These are phyloP conservation scores for Aspergillus pseudoterreus DNA, from an alignment of 2,329 filamentous ascomycete genomes.

Conservation along the genomic window DNA sequence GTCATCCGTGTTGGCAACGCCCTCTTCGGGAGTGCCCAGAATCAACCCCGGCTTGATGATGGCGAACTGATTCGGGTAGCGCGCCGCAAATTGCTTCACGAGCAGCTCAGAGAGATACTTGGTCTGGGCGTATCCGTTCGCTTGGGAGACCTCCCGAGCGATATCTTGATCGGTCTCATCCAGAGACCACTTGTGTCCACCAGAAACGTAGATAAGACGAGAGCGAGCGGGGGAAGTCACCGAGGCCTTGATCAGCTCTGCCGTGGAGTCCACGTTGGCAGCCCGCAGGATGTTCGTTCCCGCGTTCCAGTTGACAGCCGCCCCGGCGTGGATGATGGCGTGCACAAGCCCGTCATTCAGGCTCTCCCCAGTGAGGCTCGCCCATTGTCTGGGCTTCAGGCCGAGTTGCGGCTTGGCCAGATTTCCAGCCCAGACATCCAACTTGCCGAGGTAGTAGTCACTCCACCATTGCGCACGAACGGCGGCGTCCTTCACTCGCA, in stretches of 20 bases:
- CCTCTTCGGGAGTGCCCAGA: constrained; percentile 11
- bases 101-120: constrained; percentile 11
- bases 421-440: constrained; percentile 21
- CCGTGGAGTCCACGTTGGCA: constrained; percentile 8
- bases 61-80: constrained; percentile 1
- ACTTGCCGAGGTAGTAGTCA: constrained; percentile 7
- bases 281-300: constrained; percentile 4
- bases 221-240: not conserved
- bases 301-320: constrained; percentile 8
- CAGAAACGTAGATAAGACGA: constrained; percentile 7
- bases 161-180: constrained; percentile 3
- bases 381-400: constrained; percentile 4
- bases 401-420: constrained; percentile 11
- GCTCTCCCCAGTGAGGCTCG: constrained; percentile 1
- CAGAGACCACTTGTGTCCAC: constrained; percentile 1
- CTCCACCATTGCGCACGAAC: constrained; percentile 18
- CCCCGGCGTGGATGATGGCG: constrained; percentile 9
- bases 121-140: constrained; percentile 10
- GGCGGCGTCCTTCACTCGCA: constrained; percentile 6
- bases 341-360: constrained; percentile 7
- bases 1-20: constrained; percentile 13
- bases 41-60: constrained; percentile 16
- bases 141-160: not conserved
- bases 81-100: constrained; percentile 5
- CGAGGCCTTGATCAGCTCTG: constrained; percentile 3